Evolutionary conservation across 2,329 filamentous ascomycete species (phyloP), one percentile per base, ranked within the genome.

Genomic region (Fusarium sp.): DNA sequence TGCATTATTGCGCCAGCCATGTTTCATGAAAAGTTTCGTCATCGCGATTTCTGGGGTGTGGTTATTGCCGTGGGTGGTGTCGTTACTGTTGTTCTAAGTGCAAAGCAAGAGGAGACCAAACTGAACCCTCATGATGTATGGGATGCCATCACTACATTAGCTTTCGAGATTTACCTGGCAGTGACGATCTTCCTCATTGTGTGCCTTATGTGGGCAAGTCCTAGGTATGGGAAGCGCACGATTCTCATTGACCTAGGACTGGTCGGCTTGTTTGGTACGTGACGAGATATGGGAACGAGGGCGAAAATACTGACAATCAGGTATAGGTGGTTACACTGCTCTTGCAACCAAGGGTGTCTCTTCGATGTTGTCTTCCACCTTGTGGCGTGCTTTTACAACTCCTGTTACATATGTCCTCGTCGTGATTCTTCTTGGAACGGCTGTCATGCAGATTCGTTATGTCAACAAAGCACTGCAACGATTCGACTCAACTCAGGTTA

Each of bases 401-500:
- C 95, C 95, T 0, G 91, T 99, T 66, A 97, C 94, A 22, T 99
- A 98, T 77, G 88, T 90, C 2, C 87, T 99, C n/a, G 80, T 96
- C 11, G 83, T 92, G 53, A 87, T 98, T 51, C 87, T 99, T 27
- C 85, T 96, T 20, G 87, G 84, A 47, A 98, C 95, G 2, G 96
- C 96, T 9, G 85, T 99, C 64, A 94, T 98, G 92, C 96, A 99
- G 82, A 95, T 99, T 74, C 95, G 94, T 78, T 99, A 98, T 78
- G 88, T 99, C 78, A 99, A 98, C 82, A 92, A 87, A 72, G 86
- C 88, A 2, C 85, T 99, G 55, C 95, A 98, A 79, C 90, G 93
- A 49, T 99, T 98, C 83, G 94, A 98, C 80, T 97, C 96, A 9
- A 99, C 96, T 0, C 94, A 98, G 79, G 96, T 99, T 73, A 99